Percentiles rank a stretch among this genome's conserved stretches.
These are phyloP conservation scores for Apiotrichum akiyoshidainum DNA, from an alignment of 1,284 basidiomycete genomes.

Conservation along the genomic window DNA sequence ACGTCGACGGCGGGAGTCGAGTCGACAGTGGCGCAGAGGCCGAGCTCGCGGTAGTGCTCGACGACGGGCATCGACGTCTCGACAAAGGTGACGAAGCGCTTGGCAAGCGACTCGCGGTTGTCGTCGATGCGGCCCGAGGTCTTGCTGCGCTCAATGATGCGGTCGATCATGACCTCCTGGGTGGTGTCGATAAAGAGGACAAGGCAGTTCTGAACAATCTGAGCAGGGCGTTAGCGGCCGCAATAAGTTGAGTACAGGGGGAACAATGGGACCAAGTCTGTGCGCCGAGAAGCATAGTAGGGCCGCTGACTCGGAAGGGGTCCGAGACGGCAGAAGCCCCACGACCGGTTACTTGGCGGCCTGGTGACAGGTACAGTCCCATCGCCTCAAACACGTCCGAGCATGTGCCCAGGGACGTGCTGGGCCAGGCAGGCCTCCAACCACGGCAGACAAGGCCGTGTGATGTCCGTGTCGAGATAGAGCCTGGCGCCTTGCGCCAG, in stretches of 20 bases:
- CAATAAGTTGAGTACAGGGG: not conserved
- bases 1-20: slow-evolving; percentile 69
- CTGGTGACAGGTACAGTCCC: too few species aligned
- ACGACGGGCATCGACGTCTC: slow-evolving; percentile 96
- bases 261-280: not conserved
- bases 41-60: slow-evolving; percentile 68
- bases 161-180: slow-evolving; percentile 80
- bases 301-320: too few species aligned
- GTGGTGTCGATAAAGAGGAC: slow-evolving; percentile 89
- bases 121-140: slow-evolving; percentile 96
- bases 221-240: slow-evolving; percentile 5
- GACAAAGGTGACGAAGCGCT: slow-evolving; percentile 87
- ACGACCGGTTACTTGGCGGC: too few species aligned
- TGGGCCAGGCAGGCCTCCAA: too few species aligned
- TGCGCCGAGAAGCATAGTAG: too few species aligned
- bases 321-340: too few species aligned
- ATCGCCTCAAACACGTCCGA: too few species aligned
- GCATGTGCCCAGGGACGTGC: too few species aligned
- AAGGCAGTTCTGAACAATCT: slow-evolving; percentile 76
- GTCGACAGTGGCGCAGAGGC: slow-evolving; percentile 79
- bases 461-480: too few species aligned
- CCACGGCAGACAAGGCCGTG: too few species aligned
- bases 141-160: slow-evolving; percentile 84
- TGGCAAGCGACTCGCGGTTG: slow-evolving; percentile 91
- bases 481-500: too few species aligned